phyloP scores from a whole-genome alignment of 2,329 filamentous ascomycete genomes.

The Neonectria ditissima region DNA sequence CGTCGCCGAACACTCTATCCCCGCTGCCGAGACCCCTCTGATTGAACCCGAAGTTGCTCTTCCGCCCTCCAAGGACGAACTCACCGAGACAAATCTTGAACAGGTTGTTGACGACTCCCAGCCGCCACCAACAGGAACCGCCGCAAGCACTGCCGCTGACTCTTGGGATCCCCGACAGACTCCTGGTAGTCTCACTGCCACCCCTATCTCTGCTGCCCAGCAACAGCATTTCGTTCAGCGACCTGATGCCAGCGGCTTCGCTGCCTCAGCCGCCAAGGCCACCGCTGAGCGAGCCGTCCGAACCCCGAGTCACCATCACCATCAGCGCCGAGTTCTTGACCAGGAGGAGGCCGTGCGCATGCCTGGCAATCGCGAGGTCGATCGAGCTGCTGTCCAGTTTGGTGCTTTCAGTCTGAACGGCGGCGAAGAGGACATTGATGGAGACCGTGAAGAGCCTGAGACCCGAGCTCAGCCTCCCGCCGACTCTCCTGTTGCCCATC shows the following conservation, averaged over 20 bases:
- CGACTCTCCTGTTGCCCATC: constrained; percentile 88
- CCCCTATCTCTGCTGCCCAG: constrained; percentile 73
- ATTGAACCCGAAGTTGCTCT: constrained; percentile 61
- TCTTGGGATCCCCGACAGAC: constrained; percentile 79
- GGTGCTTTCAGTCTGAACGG: constrained; percentile 93
- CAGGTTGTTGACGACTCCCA: constrained; percentile 86
- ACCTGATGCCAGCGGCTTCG: constrained; percentile 73
- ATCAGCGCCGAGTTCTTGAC: constrained; percentile 85
- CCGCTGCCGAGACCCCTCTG: constrained; percentile 35
- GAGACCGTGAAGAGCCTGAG: constrained; percentile 94
- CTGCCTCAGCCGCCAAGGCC: constrained; percentile 85
- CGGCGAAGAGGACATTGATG: constrained; percentile 88
- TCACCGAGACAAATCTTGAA: constrained; percentile 93
- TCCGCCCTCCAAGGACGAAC: constrained; percentile 80
- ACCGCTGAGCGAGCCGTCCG: constrained; percentile 73
- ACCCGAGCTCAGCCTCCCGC: constrained; percentile 93
- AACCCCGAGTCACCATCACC: constrained; percentile 73
- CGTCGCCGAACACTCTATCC: constrained; percentile 48
- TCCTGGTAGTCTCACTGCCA: constrained; percentile 70
- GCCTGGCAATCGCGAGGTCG: constrained; percentile 95
- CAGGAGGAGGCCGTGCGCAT: constrained; percentile 98
- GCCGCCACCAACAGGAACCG: constrained; percentile 82
- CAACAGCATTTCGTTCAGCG: constrained; percentile 70
- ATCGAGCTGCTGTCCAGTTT: constrained; percentile 93
- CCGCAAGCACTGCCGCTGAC: constrained; percentile 88